These are phyloP conservation scores for Beauveria sp. DNA, from an alignment of 2,329 filamentous ascomycete species.

Conservation along the genomic window DNA sequence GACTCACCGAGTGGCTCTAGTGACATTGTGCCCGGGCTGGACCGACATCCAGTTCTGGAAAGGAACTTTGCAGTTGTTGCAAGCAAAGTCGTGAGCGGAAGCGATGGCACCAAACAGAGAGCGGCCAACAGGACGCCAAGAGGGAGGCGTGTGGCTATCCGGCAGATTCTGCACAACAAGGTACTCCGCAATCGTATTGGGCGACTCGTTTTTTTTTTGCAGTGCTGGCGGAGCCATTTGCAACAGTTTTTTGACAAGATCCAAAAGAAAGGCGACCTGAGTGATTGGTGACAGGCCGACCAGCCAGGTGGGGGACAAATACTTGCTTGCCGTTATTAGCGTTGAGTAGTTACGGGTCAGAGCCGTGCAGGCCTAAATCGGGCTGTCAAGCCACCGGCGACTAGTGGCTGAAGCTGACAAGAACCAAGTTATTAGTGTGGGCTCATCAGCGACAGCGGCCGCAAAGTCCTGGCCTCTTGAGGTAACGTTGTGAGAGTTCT, in stretches of 20 bases:
- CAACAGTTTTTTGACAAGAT: not conserved
- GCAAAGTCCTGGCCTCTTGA: not conserved
- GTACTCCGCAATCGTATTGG: not conserved
- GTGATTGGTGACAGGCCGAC: not conserved
- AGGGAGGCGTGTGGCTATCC: not conserved
- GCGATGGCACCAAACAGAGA: not conserved
- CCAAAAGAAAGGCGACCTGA: not conserved
- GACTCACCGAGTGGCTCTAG: conserved; percentile 7
- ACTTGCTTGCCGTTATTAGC: not conserved
- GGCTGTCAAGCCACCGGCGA: conserved; percentile 6
- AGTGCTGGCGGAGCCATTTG: not conserved
- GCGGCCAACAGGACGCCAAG: not conserved
- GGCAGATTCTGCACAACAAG: not conserved
- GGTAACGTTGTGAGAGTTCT: not conserved
- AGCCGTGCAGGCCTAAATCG: conserved; percentile 4
- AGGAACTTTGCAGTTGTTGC: not conserved
- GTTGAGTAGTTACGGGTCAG: not conserved
- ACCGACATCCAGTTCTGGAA: conserved; percentile 1
- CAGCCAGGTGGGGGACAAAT: not conserved
- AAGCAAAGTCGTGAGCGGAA: not conserved
- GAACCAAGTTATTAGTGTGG: not conserved
- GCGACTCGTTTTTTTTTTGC: not conserved
- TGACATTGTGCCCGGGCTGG: not conserved
- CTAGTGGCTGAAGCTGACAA: conserved; percentile 10
- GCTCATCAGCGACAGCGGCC: not conserved